These are phyloP conservation scores for Neurospora sp. DNA, from an alignment of 2,329 filamentous ascomycete species.

Conservation along the genomic window DNA sequence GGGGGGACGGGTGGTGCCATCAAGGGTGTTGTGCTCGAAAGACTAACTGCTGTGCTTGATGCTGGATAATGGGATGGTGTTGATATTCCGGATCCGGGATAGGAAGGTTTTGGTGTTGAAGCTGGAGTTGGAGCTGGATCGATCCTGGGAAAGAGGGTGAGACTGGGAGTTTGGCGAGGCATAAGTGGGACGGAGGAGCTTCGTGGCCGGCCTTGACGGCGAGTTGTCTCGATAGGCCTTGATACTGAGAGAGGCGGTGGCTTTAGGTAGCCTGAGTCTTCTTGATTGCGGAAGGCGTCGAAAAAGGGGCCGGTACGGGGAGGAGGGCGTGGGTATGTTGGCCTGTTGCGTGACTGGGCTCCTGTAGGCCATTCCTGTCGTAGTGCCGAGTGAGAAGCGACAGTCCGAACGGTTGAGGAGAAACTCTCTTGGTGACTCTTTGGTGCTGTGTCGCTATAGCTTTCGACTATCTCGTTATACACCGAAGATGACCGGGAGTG, in stretches of 20 bases:
- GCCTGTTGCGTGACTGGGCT: neutral
- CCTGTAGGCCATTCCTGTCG: neutral
- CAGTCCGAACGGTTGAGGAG: neutral
- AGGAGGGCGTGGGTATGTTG: neutral
- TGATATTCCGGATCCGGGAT: neutral
- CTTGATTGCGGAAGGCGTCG: neutral
- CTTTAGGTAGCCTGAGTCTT: neutral
- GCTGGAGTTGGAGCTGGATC: neutral
- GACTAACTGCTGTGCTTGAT: neutral
- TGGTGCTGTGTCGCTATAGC: neutral
- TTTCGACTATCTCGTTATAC: neutral
- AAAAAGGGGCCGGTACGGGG: neutral
- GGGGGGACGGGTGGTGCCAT: neutral
- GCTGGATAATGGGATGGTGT: neutral
- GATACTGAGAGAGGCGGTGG: neutral
- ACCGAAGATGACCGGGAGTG: neutral
- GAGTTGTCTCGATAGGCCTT: neutral
- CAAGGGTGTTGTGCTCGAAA: neutral
- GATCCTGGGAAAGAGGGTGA: neutral
- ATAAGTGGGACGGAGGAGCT: neutral
- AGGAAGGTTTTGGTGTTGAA: neutral
- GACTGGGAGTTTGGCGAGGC: neutral
- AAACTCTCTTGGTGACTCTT: neutral
- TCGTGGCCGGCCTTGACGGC: neutral
- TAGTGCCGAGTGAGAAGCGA: neutral